Evolutionary conservation across 495 filamentous ascomycete species (phyloP).

Genomic region (Talaromyces liani): DNA sequence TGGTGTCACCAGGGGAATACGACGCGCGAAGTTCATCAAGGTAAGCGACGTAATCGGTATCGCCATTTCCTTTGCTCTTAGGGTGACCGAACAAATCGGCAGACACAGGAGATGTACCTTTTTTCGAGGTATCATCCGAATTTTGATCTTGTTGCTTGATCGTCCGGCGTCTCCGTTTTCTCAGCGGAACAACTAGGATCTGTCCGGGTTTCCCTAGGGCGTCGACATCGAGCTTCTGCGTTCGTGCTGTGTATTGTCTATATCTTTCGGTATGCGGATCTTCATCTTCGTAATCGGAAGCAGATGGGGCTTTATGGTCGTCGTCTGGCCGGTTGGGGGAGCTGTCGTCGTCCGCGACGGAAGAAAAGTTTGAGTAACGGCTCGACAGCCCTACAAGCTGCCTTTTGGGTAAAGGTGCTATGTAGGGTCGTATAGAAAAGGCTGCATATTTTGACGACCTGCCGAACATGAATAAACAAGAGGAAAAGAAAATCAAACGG

Average conservation of each 20-base stretch:
- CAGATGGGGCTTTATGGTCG: background rate
- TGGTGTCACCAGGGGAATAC: slow-evolving; percentile 15
- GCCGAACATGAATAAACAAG: slow-evolving; percentile 4
- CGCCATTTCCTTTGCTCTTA: background rate
- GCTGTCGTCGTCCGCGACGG: background rate
- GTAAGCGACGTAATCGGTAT: slow-evolving; percentile 5
- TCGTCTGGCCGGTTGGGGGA: background rate
- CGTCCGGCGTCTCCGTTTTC: slow-evolving; percentile 8
- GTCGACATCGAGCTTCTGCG: slow-evolving; percentile 21
- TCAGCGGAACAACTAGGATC: slow-evolving; percentile 29
- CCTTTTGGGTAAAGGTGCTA: background rate
- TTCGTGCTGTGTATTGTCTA: background rate
- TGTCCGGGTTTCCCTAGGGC: slow-evolving; percentile 34
- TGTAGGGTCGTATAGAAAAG: slow-evolving; percentile 5
- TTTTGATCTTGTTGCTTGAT: slow-evolving; percentile 5
- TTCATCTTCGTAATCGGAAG: background rate
- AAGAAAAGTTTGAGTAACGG: slow-evolving; percentile 1
- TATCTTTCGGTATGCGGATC: background rate
- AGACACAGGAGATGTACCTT: background rate
- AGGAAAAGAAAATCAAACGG: background rate
- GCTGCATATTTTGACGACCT: slow-evolving; percentile 6
- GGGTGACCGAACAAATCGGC: background rate
- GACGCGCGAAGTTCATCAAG: slow-evolving; percentile 20
- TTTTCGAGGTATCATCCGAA: background rate
- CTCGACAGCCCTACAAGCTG: slow-evolving; percentile 1